phyloP scores from a whole-genome alignment of 305 asterid genomes.

The Fraxinus greggii region DNA sequence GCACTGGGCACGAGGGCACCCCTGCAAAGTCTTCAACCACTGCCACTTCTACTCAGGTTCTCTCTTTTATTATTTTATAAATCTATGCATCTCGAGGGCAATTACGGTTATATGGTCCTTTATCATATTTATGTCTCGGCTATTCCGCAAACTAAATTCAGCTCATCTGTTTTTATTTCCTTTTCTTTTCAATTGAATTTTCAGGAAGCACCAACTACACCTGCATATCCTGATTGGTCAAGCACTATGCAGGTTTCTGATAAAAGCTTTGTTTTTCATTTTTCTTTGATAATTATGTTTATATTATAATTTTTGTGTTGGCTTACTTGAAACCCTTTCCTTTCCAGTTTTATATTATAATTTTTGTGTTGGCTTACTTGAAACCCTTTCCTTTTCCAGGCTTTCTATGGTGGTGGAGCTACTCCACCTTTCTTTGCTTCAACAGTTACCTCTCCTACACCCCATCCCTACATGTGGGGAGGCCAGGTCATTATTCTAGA shows the following conservation, averaged over 20 bases:
- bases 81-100: neutral
- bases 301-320: slow-evolving; percentile 13
- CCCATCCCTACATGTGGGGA: slow-evolving; percentile 93
- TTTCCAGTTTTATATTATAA: neutral
- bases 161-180: slow-evolving; percentile 5
- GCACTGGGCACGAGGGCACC: slow-evolving; percentile 64
- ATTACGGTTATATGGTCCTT: neutral
- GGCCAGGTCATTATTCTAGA: slow-evolving; percentile 62
- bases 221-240: slow-evolving; percentile 85
- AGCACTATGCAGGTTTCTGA: slow-evolving; percentile 74
- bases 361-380: slow-evolving; percentile 12
- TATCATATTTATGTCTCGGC: neutral
- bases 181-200: slow-evolving; percentile 19
- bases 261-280: neutral
- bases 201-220: slow-evolving; percentile 68
- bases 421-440: slow-evolving; percentile 88
- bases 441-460: slow-evolving; percentile 80
- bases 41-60: slow-evolving; percentile 54
- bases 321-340: neutral
- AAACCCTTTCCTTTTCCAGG: slow-evolving; percentile 43
- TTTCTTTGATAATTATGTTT: neutral
- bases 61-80: neutral
- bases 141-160: slow-evolving; percentile 1
- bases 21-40: slow-evolving; percentile 63
- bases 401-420: slow-evolving; percentile 87